Evolutionary conservation across 164 flowering plant species (phyloP), one percentile per base, ranked within the genome.

Genomic region (Saururus chinensis): DNA sequence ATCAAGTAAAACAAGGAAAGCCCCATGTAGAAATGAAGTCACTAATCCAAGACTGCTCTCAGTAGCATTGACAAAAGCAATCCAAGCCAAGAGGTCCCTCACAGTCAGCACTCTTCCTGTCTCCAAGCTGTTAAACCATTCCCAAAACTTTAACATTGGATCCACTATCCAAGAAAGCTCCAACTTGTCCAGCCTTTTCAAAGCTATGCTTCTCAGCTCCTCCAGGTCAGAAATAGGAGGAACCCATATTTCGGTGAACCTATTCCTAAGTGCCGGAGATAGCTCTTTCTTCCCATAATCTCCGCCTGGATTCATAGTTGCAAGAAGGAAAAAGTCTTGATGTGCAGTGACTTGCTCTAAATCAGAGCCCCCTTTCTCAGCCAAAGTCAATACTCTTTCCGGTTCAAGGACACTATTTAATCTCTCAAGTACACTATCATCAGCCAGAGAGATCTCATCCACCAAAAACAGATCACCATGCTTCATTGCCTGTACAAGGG

Each of bases 251-350:
- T 91, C 97, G 30, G 99, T 95, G 70, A 95, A 95, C 17, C 99
- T 79, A 71, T 91, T 95, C 23, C 97, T 89, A 42, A 95, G 96
- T 30, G 99, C 99, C 12, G 97, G 99, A 54, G 99, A 95, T 48
- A 95, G 66, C 67, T 95, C 99, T 59, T 95, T 95, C 75, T 95
- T 95, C 56, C 99, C 99, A 82, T 75, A 91, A 74, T 95, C 99
- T 61, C 99, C 99, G 59, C 99, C 99, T 63, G 99, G 99, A 70
- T 95, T 95, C 99, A 95, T 95, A 49, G 99, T 95, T 59, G 97
- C 99, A 55, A 95, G 88, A 60, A 95, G 73, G 61, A 84, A 83
- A 70, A 95, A 95, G 35, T 83, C 72, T 8, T 66, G 72, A 74
- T 87, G 81, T 41, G 97, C 97, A 37, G 74, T 75, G 24, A 91